Evolutionary conservation across 1,284 basidiomycete species (phyloP).

Genomic region (Vanrija pseudolonga): DNA sequence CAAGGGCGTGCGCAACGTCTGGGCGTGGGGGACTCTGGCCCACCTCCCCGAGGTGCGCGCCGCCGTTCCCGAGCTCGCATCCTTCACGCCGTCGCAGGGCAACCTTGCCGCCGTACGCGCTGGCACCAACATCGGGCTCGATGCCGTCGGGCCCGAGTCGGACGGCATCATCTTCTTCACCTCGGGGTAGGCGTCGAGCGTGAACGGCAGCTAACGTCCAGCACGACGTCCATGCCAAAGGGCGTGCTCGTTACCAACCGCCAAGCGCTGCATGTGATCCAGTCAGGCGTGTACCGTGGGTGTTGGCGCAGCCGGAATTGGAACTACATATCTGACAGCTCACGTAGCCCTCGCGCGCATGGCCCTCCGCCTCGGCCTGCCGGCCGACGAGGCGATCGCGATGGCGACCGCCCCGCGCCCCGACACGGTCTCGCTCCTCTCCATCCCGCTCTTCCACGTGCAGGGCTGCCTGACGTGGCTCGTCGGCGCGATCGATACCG

Average conservation of each 20-base stretch:
- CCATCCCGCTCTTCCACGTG: slow-evolving; percentile 46
- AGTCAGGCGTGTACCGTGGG: slow-evolving; percentile 3
- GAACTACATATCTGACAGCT: not conserved
- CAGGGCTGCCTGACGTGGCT: slow-evolving; percentile 43
- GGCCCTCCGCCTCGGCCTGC: slow-evolving; percentile 12
- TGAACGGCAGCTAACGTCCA: slow-evolving; percentile 17
- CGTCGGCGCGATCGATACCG: slow-evolving; percentile 35
- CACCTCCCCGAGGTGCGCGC: slow-evolving; percentile 1
- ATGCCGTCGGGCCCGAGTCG: slow-evolving; percentile 29
- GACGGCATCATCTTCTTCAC: slow-evolving; percentile 47
- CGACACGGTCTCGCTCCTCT: slow-evolving; percentile 29
- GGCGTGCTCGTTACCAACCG: slow-evolving; percentile 43
- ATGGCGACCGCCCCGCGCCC: slow-evolving; percentile 23
- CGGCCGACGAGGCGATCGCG: slow-evolving; percentile 27
- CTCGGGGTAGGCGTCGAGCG: slow-evolving; percentile 4
- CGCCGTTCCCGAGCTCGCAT: not conserved
- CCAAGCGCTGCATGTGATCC: slow-evolving; percentile 35
- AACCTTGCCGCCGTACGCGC: slow-evolving; percentile 2
- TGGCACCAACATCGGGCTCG: slow-evolving; percentile 10
- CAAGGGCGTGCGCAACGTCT: slow-evolving; percentile 2
- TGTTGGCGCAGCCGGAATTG: not conserved
- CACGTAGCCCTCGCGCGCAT: slow-evolving; percentile 1
- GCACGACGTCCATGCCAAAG: slow-evolving; percentile 35
- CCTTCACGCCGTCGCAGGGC: not conserved
- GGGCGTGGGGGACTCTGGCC: not conserved